phyloP scores from a whole-genome alignment of 2,329 filamentous ascomycete species.

The Didymella keratinophila region DNA sequence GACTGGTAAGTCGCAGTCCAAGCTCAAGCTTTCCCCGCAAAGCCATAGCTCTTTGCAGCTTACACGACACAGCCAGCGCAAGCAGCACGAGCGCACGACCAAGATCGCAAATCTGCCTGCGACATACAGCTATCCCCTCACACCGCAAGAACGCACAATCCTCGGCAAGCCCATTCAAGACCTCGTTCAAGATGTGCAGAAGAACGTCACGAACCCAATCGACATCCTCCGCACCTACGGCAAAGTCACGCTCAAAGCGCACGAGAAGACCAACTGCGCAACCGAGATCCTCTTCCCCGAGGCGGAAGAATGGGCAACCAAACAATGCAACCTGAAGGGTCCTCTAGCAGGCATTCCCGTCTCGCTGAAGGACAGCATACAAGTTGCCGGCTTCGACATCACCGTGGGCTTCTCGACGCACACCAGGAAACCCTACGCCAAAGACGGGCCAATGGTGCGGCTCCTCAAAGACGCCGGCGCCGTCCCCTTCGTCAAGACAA shows the following conservation, averaged over 20 bases:
- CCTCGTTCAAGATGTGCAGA: slow-evolving; percentile 79
- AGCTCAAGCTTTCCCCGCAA: slow-evolving; percentile 21
- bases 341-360: slow-evolving; percentile 88
- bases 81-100: slow-evolving; percentile 76
- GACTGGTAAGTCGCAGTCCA: slow-evolving; percentile 67
- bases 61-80: slow-evolving; percentile 67
- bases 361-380: slow-evolving; percentile 78
- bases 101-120: slow-evolving; percentile 73
- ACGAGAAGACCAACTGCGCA: slow-evolving; percentile 85
- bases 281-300: slow-evolving; percentile 85
- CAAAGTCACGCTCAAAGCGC: slow-evolving; percentile 83
- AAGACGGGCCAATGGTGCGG: slow-evolving; percentile 76
- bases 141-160: slow-evolving; percentile 69
- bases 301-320: slow-evolving; percentile 74
- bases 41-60: slow-evolving; percentile 1
- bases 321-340: slow-evolving; percentile 74
- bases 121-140: slow-evolving; percentile 72
- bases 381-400: slow-evolving; percentile 82
- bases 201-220: slow-evolving; percentile 68
- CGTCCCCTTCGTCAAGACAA: slow-evolving; percentile 92
- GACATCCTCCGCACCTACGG: slow-evolving; percentile 86
- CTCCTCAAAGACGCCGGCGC: slow-evolving; percentile 88
- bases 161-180: slow-evolving; percentile 77
- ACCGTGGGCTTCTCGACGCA: slow-evolving; percentile 81
- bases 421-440: slow-evolving; percentile 68